Evolutionary conservation across 1,139 yeast species (phyloP).

Genomic region (Suhomyces panamericanus): DNA sequence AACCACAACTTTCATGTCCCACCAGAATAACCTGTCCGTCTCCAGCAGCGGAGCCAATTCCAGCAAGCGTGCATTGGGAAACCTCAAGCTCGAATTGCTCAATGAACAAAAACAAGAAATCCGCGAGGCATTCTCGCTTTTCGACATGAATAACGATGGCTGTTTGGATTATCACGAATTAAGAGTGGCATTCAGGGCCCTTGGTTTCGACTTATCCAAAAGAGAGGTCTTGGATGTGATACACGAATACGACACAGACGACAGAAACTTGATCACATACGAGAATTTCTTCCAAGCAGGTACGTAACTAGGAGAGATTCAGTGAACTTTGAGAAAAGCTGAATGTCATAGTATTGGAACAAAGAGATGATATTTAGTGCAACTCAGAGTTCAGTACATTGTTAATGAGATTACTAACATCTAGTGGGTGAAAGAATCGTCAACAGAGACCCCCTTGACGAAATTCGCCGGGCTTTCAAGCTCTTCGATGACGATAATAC

Average conservation of each 20-base stretch:
- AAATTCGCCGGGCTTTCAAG: conserved; percentile 84
- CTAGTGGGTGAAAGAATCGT: conserved; percentile 73
- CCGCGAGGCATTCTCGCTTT: conserved; percentile 87
- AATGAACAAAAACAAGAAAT: conserved; percentile 93
- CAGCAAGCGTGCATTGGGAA: conserved; percentile 29
- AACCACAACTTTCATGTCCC: conserved; percentile 14
- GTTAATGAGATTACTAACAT: conserved; percentile 28
- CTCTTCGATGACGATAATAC: conserved; percentile 87
- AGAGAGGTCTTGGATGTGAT: conserved; percentile 79
- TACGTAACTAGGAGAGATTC: conserved; percentile 32
- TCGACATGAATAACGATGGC: conserved; percentile 93
- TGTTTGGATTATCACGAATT: conserved; percentile 88
- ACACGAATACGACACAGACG: conserved; percentile 78
- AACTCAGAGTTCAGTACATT: no score
- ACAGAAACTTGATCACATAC: conserved; percentile 68
- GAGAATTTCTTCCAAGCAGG: conserved; percentile 79
- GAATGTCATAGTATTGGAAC: no score
- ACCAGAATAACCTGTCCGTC: conserved; percentile 16
- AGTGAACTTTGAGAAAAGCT: no score
- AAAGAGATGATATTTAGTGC: no score
- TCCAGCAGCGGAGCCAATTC: conserved; percentile 16
- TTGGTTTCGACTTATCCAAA: conserved; percentile 86
- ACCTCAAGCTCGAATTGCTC: conserved; percentile 62
- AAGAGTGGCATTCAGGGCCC: conserved; percentile 88
- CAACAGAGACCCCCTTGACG: conserved; percentile 90